phyloP scores from a whole-genome alignment of 371 early-diverging fungal genomes.

The Mucor piriformis region DNA sequence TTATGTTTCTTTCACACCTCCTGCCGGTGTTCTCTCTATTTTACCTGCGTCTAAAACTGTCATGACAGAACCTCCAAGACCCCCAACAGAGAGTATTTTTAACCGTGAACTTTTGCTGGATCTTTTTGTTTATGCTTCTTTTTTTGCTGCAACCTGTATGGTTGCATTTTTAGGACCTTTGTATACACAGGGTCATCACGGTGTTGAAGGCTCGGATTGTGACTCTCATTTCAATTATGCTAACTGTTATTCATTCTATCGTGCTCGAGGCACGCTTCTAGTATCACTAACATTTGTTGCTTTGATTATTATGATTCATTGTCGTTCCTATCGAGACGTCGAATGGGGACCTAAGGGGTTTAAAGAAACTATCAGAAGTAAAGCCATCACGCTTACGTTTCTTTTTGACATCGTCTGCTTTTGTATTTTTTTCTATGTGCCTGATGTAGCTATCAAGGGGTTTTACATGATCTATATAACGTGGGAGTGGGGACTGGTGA shows the following conservation, averaged over 20 bases:
- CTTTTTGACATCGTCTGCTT: slow-evolving; percentile 51
- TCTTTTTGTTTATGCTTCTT: slow-evolving; percentile 27
- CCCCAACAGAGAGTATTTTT: slow-evolving; percentile 65
- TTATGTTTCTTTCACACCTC: slow-evolving; percentile 61
- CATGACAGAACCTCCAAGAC: slow-evolving; percentile 83
- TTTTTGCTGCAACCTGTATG: slow-evolving; percentile 61
- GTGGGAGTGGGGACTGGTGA: slow-evolving; percentile 75
- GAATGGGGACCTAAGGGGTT: slow-evolving; percentile 56
- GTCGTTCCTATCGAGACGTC: slow-evolving; percentile 61
- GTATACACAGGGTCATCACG: slow-evolving; percentile 52
- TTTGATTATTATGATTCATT: slow-evolving; percentile 68
- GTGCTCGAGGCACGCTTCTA: slow-evolving; percentile 66
- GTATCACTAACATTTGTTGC: slow-evolving; percentile 57
- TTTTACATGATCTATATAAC: slow-evolving; percentile 66
- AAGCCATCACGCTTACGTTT: slow-evolving; percentile 51
- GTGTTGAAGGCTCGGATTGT: slow-evolving; percentile 61
- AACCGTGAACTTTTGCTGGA: slow-evolving; percentile 43
- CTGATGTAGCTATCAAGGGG: slow-evolving; percentile 61
- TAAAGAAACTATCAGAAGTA: slow-evolving; percentile 47
- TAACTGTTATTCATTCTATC: slow-evolving; percentile 65
- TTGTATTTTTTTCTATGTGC: slow-evolving; percentile 68
- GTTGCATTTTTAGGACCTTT: slow-evolving; percentile 60
- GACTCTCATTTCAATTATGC: slow-evolving; percentile 54
- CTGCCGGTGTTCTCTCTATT: slow-evolving; percentile 75
- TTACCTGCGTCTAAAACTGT: slow-evolving; percentile 79